phyloP scores from a whole-genome alignment of 1,284 basidiomycete species.

The Boletellus deceptivus region DNA sequence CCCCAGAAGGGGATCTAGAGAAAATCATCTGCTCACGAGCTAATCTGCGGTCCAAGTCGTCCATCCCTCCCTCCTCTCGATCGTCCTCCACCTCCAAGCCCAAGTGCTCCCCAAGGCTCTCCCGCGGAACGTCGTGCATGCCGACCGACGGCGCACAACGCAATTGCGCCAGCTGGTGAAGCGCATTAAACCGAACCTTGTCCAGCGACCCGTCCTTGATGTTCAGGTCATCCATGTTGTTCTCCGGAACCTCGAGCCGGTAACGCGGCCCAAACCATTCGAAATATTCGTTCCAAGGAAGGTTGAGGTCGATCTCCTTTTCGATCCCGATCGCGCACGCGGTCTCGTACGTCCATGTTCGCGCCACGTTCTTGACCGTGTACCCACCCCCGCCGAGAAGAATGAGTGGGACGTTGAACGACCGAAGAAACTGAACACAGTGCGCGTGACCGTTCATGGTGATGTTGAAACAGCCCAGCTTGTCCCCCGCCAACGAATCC shows the following conservation, averaged over 20 bases:
- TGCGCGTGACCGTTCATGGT: conserved; percentile 93
- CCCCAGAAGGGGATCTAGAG: background rate
- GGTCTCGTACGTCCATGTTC: conserved; percentile 97
- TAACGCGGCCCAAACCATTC: conserved; percentile 98
- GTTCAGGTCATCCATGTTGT: conserved; percentile 96
- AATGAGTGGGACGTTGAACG: conserved; percentile 86
- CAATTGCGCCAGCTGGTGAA: conserved; percentile 78
- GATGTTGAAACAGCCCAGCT: conserved; percentile 95
- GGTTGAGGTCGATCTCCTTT: conserved; percentile 70
- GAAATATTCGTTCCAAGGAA: conserved; percentile 96
- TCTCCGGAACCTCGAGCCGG: conserved; percentile 86
- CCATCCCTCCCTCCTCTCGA: conserved; percentile 43
- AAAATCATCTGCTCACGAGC: conserved; percentile 52
- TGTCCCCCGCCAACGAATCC: conserved; percentile 94
- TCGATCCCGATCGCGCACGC: conserved; percentile 89
- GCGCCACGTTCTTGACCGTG: conserved; percentile 93
- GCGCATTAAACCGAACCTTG: conserved; percentile 73
- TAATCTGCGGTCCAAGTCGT: conserved; percentile 65
- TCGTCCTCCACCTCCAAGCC: conserved; percentile 43
- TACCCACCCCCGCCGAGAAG: conserved; percentile 96
- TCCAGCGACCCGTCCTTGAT: conserved; percentile 80
- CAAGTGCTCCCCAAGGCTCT: conserved; percentile 63
- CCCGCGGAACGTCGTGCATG: conserved; percentile 80
- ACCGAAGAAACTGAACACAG: conserved; percentile 85
- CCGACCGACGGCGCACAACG: conserved; percentile 85